These are phyloP conservation scores for Theobroma cacao DNA, from an alignment of 345 rosid species.

Conservation along the genomic window DNA sequence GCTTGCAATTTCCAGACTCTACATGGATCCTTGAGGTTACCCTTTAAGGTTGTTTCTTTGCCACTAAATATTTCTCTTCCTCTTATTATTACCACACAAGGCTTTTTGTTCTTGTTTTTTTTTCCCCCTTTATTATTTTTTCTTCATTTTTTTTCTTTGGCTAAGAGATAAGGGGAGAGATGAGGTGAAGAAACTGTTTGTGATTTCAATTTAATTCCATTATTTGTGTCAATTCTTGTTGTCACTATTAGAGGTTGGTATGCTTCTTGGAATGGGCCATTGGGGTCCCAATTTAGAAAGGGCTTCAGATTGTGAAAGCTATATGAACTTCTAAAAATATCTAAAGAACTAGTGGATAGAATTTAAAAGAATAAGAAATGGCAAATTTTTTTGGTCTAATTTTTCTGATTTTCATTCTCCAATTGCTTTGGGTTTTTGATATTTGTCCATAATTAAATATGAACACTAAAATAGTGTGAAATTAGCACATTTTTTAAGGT, in stretches of 20 bases:
- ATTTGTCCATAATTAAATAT: too few species aligned
- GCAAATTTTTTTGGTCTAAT: too few species aligned
- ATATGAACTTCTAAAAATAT: not conserved
- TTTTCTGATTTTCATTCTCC: not conserved
- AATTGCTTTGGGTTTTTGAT: too few species aligned
- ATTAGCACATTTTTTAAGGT: too few species aligned
- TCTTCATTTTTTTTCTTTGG: not conserved
- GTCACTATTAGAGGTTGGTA: not conserved
- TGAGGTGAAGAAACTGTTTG: conserved; percentile 18
- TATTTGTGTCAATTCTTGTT: not conserved
- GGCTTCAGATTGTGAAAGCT: not conserved
- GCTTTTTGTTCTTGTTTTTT: not conserved
- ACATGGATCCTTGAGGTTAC: conserved; percentile 12
- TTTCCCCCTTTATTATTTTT: not conserved
- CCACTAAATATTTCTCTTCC: conserved; percentile 18
- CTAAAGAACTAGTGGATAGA: not conserved
- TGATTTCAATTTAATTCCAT: conserved; percentile 2
- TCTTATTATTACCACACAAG: conserved; percentile 8
- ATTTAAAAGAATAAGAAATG: not conserved
- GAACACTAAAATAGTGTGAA: too few species aligned
- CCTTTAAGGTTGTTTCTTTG: conserved; percentile 10
- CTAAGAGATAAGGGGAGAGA: not conserved
- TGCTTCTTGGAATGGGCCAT: not conserved
- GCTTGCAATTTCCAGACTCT: not conserved
- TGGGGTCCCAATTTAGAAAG: not conserved